Evolutionary conservation across 352 stramenopile species (phyloP).

Genomic region (Hyaloperonospora brassicae): DNA sequence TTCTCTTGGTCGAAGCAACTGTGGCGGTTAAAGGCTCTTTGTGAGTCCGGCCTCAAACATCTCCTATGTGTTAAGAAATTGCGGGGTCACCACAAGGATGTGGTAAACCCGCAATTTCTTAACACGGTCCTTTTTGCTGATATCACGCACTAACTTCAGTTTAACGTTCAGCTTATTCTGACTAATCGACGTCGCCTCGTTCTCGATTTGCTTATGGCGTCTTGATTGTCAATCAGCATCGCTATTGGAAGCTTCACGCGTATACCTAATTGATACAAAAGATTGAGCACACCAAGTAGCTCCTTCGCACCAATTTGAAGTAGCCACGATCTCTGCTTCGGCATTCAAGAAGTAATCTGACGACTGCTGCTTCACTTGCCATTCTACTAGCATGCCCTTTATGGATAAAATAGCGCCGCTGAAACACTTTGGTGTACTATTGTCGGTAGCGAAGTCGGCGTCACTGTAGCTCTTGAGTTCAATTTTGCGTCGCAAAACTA

Average conservation of each 20-base stretch:
- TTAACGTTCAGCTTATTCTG: background rate
- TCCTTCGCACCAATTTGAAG: background rate
- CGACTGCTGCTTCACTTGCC: background rate
- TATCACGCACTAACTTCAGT: background rate
- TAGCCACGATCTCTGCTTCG: background rate
- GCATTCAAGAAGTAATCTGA: background rate
- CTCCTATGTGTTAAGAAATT: too few species aligned
- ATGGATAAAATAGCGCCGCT: background rate
- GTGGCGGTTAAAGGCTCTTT: too few species aligned
- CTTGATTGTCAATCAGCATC: slow-evolving; percentile 1
- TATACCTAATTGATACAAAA: background rate
- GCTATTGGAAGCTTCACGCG: background rate
- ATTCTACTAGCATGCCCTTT: background rate
- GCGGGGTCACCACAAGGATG: too few species aligned
- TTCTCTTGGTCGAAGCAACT: too few species aligned
- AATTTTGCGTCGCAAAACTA: background rate
- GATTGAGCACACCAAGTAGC: background rate
- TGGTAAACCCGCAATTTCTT: too few species aligned
- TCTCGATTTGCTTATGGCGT: background rate
- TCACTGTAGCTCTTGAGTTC: background rate
- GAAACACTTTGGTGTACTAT: background rate
- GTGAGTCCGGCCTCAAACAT: too few species aligned
- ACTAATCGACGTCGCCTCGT: background rate
- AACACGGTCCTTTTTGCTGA: too few species aligned
- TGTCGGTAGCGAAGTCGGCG: background rate